Evolutionary conservation across 305 asterid genomes (phyloP).

Genomic region (Withania somnifera): DNA sequence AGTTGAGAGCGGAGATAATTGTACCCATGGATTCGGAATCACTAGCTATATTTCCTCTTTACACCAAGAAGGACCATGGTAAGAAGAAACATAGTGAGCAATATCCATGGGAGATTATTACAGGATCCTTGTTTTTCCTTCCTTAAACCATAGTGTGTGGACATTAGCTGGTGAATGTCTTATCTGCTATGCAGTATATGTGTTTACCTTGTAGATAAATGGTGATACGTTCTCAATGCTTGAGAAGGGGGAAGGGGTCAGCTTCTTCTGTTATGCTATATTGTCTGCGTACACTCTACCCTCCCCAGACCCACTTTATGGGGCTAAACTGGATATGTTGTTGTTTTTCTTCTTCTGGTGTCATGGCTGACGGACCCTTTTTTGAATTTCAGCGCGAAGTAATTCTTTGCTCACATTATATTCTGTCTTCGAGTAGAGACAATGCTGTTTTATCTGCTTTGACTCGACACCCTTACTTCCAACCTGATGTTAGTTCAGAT

Average conservation of each 20-base stretch:
- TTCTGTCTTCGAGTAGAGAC: constrained; percentile 73
- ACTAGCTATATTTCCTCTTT: background rate
- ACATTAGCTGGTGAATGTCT: background rate
- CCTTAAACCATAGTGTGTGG: background rate
- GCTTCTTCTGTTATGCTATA: background rate
- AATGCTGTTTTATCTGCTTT: constrained; percentile 48
- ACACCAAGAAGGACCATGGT: background rate
- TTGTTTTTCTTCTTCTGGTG: background rate
- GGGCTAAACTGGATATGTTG: no score
- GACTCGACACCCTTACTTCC: constrained; percentile 67
- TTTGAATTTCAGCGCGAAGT: constrained; percentile 72
- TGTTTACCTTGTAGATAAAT: background rate
- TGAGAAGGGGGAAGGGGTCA: background rate
- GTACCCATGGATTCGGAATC: background rate
- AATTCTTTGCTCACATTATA: constrained; percentile 72
- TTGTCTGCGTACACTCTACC: no score
- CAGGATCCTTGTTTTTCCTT: background rate
- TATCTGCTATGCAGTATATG: background rate
- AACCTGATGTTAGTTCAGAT: constrained; percentile 82
- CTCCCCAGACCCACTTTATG: no score
- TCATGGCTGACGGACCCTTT: background rate
- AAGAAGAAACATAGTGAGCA: background rate
- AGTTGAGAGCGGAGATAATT: background rate
- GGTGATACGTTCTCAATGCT: background rate
- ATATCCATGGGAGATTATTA: background rate